phyloP scores from a whole-genome alignment of 805 yeast species.

The Metschnikowia continentalis region DNA sequence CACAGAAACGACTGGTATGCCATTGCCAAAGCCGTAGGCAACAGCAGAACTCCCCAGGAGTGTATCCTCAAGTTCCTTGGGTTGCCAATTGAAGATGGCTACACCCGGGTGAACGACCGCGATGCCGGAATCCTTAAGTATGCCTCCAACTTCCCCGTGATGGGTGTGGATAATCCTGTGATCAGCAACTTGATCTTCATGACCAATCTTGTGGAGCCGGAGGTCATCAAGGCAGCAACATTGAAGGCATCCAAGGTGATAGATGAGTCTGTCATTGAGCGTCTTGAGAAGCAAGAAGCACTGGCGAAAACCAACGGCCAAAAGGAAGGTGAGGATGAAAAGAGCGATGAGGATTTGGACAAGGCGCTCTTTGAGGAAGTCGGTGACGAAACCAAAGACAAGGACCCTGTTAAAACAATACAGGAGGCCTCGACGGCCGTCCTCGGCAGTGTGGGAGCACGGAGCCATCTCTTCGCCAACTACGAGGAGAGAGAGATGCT shows the following conservation, averaged over 20 bases:
- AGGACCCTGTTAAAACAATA: constrained; percentile 23
- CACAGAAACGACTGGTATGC: constrained; percentile 75
- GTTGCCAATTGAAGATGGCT: constrained; percentile 77
- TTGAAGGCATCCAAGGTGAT: constrained; percentile 50
- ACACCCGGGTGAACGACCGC: constrained; percentile 47
- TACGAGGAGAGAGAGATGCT: constrained; percentile 78
- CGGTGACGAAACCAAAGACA: constrained; percentile 3
- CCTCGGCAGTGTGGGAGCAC: constrained; percentile 70
- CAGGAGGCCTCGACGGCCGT: constrained; percentile 67
- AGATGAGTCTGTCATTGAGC: constrained; percentile 22
- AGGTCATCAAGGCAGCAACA: constrained; percentile 80
- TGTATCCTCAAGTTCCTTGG: constrained; percentile 76
- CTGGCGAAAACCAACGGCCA: constrained; percentile 1
- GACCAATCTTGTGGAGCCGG: constrained; percentile 79
- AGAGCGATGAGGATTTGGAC: background rate
- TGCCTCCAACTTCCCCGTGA: constrained; percentile 80
- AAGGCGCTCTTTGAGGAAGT: constrained; percentile 9
- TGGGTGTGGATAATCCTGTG: constrained; percentile 87
- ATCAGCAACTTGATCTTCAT: constrained; percentile 88
- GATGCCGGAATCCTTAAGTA: constrained; percentile 66
- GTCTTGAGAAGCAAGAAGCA: constrained; percentile 5
- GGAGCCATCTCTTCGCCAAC: constrained; percentile 74
- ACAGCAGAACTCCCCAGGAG: constrained; percentile 67
- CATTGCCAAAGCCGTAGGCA: constrained; percentile 60
- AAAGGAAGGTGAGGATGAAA: constrained; percentile 1